Conservation (phyloP, 1,139 yeast species). For the Saccharomycopsis hybrid region DNA sequence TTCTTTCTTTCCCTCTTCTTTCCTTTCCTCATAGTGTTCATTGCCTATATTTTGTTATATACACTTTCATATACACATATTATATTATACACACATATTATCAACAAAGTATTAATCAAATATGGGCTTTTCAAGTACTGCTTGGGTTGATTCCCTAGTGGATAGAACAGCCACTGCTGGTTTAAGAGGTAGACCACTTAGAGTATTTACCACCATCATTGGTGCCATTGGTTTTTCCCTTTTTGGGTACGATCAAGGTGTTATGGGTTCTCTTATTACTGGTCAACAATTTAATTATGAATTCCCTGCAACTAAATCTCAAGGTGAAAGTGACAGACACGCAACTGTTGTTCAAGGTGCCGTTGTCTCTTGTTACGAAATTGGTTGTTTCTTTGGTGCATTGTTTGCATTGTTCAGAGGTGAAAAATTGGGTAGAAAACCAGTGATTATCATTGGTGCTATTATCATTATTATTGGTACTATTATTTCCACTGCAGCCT, state of each 20-base stretch:
- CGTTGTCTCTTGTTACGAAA: slow-evolving; percentile 64
- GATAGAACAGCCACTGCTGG: slow-evolving; percentile 18
- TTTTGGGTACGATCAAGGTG: slow-evolving; percentile 79
- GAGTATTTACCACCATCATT: slow-evolving; percentile 43
- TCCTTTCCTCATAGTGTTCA: no score
- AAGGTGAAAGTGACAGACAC: slow-evolving; percentile 28
- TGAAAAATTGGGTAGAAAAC: slow-evolving; percentile 61
- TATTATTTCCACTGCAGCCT: slow-evolving; percentile 54
- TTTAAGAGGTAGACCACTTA: slow-evolving; percentile 35
- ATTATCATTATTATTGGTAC: slow-evolving; percentile 58
- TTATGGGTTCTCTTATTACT: slow-evolving; percentile 66
- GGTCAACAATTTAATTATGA: slow-evolving; percentile 51
- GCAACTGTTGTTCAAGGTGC: slow-evolving; percentile 56
- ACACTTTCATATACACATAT: no score
- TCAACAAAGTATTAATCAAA: no score
- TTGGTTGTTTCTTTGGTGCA: slow-evolving; percentile 77
- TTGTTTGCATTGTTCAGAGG: slow-evolving; percentile 56
- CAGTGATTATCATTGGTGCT: slow-evolving; percentile 53
- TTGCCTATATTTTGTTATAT: no score
- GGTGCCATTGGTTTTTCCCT: slow-evolving; percentile 64
- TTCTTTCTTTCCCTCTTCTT: no score
- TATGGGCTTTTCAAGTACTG: no score
- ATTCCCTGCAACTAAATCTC: slow-evolving; percentile 46
- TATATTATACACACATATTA: no score
- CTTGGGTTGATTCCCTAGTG: slow-evolving; percentile 1